A percentile compares a stretch with the other conserved stretches of the same genome.
phyloP scores from a whole-genome alignment of 1,139 yeast species.

The Diutina mesorugosa region DNA sequence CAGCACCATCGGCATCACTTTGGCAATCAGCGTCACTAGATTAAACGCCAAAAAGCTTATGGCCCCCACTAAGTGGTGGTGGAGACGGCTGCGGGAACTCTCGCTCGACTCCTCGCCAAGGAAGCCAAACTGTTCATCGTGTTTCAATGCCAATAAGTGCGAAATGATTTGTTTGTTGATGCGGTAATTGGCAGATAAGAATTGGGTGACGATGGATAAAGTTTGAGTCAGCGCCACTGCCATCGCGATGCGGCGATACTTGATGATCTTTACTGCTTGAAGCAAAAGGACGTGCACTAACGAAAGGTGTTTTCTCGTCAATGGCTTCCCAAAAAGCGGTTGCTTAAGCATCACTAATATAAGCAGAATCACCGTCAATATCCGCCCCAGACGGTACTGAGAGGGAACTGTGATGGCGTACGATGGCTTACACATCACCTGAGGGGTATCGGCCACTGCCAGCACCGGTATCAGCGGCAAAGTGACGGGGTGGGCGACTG shows the following conservation, averaged over 20 bases:
- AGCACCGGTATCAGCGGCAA: conserved; percentile 5
- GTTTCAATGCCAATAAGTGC: conserved; percentile 20
- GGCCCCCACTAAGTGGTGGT: conserved; percentile 5
- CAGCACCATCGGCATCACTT: conserved; percentile 21
- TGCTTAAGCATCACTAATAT: conserved; percentile 8
- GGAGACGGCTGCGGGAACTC: background rate
- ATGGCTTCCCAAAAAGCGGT: background rate
- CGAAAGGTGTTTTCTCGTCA: conserved; percentile 1
- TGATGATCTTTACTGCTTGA: conserved; percentile 17
- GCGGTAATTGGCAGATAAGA: conserved; percentile 22
- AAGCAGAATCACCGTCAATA: conserved; percentile 4
- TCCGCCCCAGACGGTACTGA: conserved; percentile 1
- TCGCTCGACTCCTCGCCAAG: conserved; percentile 1
- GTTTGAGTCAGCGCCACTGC: conserved; percentile 15
- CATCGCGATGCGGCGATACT: conserved; percentile 14
- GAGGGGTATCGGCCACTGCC: conserved; percentile 2
- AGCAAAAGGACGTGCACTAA: conserved; percentile 16
- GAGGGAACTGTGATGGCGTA: conserved; percentile 5
- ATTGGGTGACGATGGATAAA: conserved; percentile 15
- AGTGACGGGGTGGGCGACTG: conserved; percentile 11
- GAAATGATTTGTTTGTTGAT: conserved; percentile 26
- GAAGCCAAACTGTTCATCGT: conserved; percentile 13
- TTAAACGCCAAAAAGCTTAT: conserved; percentile 16
- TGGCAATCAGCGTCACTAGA: conserved; percentile 15
- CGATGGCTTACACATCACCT: background rate